Percentiles rank a stretch among this genome's conserved stretches.
Conservation (phyloP, 305 asterid species). For the Fraxinus ornus region DNA sequence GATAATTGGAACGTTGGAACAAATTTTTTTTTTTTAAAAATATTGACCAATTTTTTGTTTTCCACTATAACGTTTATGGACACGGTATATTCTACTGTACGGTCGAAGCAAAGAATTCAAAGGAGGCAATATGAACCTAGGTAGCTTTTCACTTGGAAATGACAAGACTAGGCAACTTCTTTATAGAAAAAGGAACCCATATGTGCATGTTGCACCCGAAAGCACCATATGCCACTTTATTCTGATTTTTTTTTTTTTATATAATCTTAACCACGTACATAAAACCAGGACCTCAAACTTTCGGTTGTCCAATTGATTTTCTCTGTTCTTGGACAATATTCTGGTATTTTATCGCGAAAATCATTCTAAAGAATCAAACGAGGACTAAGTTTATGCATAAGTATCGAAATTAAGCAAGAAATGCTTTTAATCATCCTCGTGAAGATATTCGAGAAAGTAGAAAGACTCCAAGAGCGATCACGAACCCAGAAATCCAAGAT, state of each 20-base stretch:
- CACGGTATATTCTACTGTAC: constrained; percentile 38
- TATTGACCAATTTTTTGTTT: constrained; percentile 23
- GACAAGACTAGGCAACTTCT: constrained; percentile 32
- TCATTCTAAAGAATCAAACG: constrained; percentile 28
- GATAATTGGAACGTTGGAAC: background rate
- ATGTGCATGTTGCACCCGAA: constrained; percentile 50
- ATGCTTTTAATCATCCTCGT: background rate
- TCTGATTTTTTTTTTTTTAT: constrained; percentile 33
- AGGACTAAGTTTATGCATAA: background rate
- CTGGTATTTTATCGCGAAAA: constrained; percentile 45
- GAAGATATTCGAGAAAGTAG: background rate
- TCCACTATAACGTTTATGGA: constrained; percentile 24
- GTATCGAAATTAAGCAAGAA: background rate
- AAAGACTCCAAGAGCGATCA: background rate
- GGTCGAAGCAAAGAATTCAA: constrained; percentile 16
- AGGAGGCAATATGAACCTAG: constrained; percentile 14
- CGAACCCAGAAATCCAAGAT: background rate
- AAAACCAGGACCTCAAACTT: constrained; percentile 36
- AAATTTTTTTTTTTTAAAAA: background rate
- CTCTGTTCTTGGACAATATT: constrained; percentile 38
- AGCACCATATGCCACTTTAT: constrained; percentile 40
- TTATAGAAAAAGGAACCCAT: constrained; percentile 25
- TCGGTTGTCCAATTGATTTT: constrained; percentile 44
- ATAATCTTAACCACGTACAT: constrained; percentile 30
- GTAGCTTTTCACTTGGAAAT: constrained; percentile 15